Evolutionary conservation across 495 filamentous ascomycete genomes (phyloP).

Genomic region (Extremus antarcticus): DNA sequence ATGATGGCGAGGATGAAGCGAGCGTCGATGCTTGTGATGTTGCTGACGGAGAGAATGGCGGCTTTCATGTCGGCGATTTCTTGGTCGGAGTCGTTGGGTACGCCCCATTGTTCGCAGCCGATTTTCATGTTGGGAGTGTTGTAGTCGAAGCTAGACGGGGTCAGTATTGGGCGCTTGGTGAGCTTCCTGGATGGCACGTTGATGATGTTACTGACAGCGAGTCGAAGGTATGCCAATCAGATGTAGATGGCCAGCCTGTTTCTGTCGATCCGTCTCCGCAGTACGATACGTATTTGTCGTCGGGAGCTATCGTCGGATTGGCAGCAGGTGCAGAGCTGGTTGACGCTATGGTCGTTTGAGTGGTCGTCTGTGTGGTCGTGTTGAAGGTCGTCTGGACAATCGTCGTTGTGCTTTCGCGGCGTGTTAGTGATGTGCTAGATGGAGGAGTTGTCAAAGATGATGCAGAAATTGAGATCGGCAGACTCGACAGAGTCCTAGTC

Average conservation of each 20-base stretch:
- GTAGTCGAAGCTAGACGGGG: conserved; percentile 2
- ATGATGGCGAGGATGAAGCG: conserved; percentile 22
- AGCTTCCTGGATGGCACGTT: background rate
- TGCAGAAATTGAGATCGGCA: background rate
- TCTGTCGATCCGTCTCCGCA: conserved; percentile 8
- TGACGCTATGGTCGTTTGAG: conserved; percentile 2
- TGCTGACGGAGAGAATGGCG: background rate
- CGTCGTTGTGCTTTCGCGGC: no score
- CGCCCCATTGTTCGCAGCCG: conserved; percentile 7
- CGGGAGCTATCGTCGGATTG: background rate
- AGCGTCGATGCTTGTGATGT: conserved; percentile 7
- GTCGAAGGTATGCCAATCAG: conserved; percentile 7
- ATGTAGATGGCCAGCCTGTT: conserved; percentile 10
- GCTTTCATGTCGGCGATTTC: background rate
- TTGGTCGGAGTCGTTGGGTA: conserved; percentile 7
- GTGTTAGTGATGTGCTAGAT: background rate
- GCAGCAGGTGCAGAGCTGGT: background rate
- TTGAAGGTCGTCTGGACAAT: background rate
- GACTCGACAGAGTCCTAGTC: background rate
- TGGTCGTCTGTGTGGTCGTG: background rate
- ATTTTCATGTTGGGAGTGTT: conserved; percentile 4
- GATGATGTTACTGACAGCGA: conserved; percentile 2
- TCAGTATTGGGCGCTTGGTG: background rate
- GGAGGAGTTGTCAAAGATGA: background rate
- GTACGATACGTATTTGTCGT: conserved; percentile 6